Evolutionary conservation across 768 basidiomycete species (phyloP).

Genomic region (Jaapia argillacea): DNA sequence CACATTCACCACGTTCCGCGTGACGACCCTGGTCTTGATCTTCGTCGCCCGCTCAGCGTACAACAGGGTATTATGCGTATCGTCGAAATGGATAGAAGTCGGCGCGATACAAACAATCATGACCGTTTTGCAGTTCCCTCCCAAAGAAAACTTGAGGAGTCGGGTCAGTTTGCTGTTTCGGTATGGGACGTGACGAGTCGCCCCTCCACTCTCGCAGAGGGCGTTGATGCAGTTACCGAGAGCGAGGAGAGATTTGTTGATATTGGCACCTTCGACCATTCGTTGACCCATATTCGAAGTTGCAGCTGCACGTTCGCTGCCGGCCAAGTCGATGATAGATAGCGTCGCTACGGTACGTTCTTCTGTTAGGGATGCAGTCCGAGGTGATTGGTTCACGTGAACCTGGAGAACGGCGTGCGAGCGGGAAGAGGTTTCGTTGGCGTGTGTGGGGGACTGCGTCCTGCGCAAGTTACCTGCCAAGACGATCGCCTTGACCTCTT

Average conservation of each 20-base stretch:
- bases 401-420: constrained; percentile 98
- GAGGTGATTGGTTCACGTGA: constrained; percentile 80
- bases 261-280: constrained; percentile 98
- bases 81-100: constrained; percentile 92
- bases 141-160: constrained; percentile 92
- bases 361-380: constrained; percentile 78
- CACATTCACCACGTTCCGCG: constrained; percentile 90
- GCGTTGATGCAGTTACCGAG: constrained; percentile 98
- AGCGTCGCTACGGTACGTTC: constrained; percentile 81
- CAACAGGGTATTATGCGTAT: constrained; percentile 95
- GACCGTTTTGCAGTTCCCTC: constrained; percentile 98
- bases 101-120: constrained; percentile 99
- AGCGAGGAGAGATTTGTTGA: constrained; percentile 96
- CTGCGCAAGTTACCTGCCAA: constrained; percentile 79
- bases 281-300: constrained; percentile 97
- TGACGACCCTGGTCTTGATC: constrained; percentile 96
- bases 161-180: constrained; percentile 98
- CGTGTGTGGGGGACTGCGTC: constrained; percentile 91
- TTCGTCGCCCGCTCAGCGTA: constrained; percentile 98
- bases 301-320: constrained; percentile 93
- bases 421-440: constrained; percentile 93
- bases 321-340: constrained; percentile 96
- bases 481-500: constrained; percentile 93
- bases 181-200: constrained; percentile 87
- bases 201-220: constrained; percentile 88